Percentiles rank a stretch among this genome's conserved stretches.
These are phyloP conservation scores for Talaromyces sp. DNA, from an alignment of 2,329 filamentous ascomycete species.

Conservation along the genomic window DNA sequence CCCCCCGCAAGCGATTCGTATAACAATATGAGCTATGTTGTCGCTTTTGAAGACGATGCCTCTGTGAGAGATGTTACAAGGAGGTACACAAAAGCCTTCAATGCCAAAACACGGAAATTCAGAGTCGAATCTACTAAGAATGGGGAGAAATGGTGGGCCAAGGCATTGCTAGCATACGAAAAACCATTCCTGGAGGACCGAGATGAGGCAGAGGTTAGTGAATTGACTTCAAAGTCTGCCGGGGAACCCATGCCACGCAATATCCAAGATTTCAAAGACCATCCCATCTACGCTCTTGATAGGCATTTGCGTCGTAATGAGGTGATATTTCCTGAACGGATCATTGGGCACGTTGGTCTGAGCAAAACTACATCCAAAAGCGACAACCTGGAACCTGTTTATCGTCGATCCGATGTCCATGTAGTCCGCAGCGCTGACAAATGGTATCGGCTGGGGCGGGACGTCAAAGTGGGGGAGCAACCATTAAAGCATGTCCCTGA, in stretches of 20 bases:
- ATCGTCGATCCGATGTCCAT: slow-evolving; percentile 78
- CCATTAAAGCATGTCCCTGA: slow-evolving; percentile 73
- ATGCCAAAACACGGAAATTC: slow-evolving; percentile 80
- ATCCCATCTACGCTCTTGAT: slow-evolving; percentile 81
- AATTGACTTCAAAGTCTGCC: slow-evolving; percentile 70
- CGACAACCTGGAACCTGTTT: slow-evolving; percentile 72
- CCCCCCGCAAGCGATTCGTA: slow-evolving; percentile 76
- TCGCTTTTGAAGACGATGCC: slow-evolving; percentile 82
- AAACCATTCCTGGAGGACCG: slow-evolving; percentile 59
- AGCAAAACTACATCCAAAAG: slow-evolving; percentile 46
- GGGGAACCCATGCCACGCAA: slow-evolving; percentile 84
- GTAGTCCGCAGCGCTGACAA: slow-evolving; percentile 76
- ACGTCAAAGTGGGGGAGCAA: slow-evolving; percentile 76
- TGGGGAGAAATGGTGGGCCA: slow-evolving; percentile 60
- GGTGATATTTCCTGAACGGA: slow-evolving; percentile 69
- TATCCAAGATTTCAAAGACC: slow-evolving; percentile 83
- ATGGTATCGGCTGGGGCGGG: slow-evolving; percentile 86
- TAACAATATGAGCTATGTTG: slow-evolving; percentile 79
- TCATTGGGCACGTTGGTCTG: slow-evolving; percentile 74
- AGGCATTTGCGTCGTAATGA: slow-evolving; percentile 82
- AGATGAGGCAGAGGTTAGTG: slow-evolving; percentile 81
- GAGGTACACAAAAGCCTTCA: slow-evolving; percentile 84
- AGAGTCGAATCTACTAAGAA: slow-evolving; percentile 71
- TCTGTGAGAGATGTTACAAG: slow-evolving; percentile 81
- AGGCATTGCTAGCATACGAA: slow-evolving; percentile 46